Evolutionary conservation across 352 stramenopile species (phyloP).

Genomic region (Elongisporangium senticosum): DNA sequence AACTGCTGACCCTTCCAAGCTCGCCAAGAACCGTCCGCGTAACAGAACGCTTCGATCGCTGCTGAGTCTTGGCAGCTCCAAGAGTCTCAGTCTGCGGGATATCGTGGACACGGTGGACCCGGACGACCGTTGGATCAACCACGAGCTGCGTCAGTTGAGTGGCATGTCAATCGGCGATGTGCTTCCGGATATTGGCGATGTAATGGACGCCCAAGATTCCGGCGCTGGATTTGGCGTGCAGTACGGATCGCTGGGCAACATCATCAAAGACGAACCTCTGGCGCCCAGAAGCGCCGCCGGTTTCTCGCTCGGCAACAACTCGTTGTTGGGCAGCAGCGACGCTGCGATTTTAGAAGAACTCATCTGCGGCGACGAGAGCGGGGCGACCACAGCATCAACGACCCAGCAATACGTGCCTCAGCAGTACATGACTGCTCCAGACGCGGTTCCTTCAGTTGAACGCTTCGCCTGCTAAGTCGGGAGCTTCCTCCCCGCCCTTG

Average conservation of each 20-base stretch:
- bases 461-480: background rate
- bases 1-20: constrained; percentile 6
- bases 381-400: background rate
- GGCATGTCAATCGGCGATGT: constrained; percentile 32
- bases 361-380: constrained; percentile 25
- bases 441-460: background rate
- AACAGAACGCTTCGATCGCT: constrained; percentile 6
- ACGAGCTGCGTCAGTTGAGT: constrained; percentile 39
- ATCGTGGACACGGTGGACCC: constrained; percentile 43
- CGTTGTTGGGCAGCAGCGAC: background rate
- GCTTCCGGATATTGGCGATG: constrained; percentile 4
- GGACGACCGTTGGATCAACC: constrained; percentile 43
- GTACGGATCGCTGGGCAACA: background rate
- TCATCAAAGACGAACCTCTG: constrained; percentile 1
- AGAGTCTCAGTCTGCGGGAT: constrained; percentile 44
- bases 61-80: constrained; percentile 52
- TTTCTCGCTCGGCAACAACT: background rate
- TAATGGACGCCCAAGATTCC: constrained; percentile 1
- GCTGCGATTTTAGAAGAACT: constrained; percentile 21
- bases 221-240: constrained; percentile 1
- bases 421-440: background rate
- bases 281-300: background rate
- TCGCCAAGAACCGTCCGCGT: background rate
- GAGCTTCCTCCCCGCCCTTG: background rate
- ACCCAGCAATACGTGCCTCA: background rate